Evolutionary conservation across 176 grass and related monocot species (phyloP), one percentile per base, ranked within the genome.

Genomic region (Eleusine indica): DNA sequence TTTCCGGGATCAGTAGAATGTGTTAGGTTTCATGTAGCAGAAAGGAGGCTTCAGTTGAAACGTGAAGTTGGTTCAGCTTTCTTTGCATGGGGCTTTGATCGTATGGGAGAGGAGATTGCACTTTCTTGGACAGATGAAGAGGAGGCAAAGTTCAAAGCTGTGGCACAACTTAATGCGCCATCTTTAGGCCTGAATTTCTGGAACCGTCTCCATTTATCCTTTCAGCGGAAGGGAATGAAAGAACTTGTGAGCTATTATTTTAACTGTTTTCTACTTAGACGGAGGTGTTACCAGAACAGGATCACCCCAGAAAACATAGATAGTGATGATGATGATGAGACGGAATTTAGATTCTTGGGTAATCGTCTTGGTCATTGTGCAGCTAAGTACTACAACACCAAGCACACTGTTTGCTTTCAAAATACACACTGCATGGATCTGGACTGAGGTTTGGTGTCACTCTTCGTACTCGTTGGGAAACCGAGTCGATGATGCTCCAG

Each of bases 241-340:
- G 87, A 79, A 74, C 84, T 95, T 40, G 88, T 93, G 67, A 94
- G 88, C 86, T 96, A 96, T 82, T 96, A 96, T 83, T 96, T 96
- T 74, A 92, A 93, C 77, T 90, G 91, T 72, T 96, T 94, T 95
- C 66, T 98, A 18, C 79, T 95, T 83, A 86, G 88, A 43, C 41
- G 95, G 71, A 81, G 92, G 81, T 89, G 86, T 73, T 95, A 91
- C 32, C 95, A 98, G 44, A 98, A 98, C 76, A 86, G 87, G 70
- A 81, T 89, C 15, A 76, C 87, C 68, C 90, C 91, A 76, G 75
- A 73, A 35, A 84, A 84, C 9, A 93, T 93, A 64, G 90, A 97
- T 53, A 97, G 95, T 79, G 95, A 98, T 91, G 92, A 93, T 60
- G 95, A 97, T 16, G 89, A 94, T 51, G 86, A 92, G 40, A 86